A percentile compares a stretch with the other conserved stretches of the same genome.
These are phyloP conservation scores for Boechera stricta DNA, from an alignment of 345 rosid species.

Conservation along the genomic window DNA sequence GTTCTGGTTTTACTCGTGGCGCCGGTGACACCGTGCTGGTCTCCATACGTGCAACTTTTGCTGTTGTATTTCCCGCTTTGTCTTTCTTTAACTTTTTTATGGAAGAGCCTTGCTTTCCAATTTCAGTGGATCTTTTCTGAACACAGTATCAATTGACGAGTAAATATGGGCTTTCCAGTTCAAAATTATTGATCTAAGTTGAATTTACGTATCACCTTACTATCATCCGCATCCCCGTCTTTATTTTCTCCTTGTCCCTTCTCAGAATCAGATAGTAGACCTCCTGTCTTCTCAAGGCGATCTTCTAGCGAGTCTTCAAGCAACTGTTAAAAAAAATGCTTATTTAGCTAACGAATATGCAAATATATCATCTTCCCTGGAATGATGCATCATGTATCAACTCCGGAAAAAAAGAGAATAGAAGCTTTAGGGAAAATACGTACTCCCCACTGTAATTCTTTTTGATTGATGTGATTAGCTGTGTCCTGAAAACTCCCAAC, in stretches of 20 bases:
- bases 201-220: conserved; percentile 60
- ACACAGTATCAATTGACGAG: conserved; percentile 19
- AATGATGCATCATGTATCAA: neutral
- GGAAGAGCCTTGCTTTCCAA: conserved; percentile 91
- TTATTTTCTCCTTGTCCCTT: conserved; percentile 81
- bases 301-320: conserved; percentile 95
- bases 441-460: conserved; percentile 93
- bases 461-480: conserved; percentile 75
- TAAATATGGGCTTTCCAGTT: conserved; percentile 21
- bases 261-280: conserved; percentile 78
- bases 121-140: conserved; percentile 82
- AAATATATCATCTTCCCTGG: neutral
- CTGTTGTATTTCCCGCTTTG: conserved; percentile 69
- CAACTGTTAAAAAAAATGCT: conserved; percentile 54
- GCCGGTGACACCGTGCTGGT: conserved; percentile 55
- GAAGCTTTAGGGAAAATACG: conserved; percentile 38
- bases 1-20: conserved; percentile 90
- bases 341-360: conserved; percentile 6
- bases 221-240: conserved; percentile 83
- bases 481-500: conserved; percentile 75
- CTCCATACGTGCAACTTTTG: conserved; percentile 74
- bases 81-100: conserved; percentile 86
- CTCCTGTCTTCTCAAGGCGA: conserved; percentile 78
- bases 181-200: conserved; percentile 20
- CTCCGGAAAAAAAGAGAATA: neutral